These are phyloP conservation scores for Angomonas ambiguus DNA, from an alignment of 208 protist genomes.

Conservation along the genomic window DNA sequence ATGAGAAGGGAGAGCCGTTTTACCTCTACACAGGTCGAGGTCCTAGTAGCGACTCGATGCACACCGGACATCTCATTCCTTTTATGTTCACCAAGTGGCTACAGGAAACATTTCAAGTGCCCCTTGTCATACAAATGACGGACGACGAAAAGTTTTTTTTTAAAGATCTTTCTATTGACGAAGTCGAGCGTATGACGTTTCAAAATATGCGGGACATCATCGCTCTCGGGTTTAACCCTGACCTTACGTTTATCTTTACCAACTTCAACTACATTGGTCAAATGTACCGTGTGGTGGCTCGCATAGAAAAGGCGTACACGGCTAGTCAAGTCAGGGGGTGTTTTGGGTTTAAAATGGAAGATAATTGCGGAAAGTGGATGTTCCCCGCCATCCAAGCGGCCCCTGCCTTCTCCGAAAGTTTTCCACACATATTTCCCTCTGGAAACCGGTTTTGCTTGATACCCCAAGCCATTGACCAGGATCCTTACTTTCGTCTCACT, in stretches of 20 bases:
- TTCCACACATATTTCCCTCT: constrained; percentile 95
- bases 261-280: constrained; percentile 96
- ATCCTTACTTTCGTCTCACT: constrained; percentile 99
- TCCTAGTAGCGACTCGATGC: constrained; percentile 97
- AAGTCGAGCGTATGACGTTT: constrained; percentile 88
- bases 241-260: constrained; percentile 99
- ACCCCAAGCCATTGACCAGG: constrained; percentile 97
- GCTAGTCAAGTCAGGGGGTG: constrained; percentile 92
- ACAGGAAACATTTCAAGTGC: constrained; percentile 99
- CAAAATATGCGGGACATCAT: constrained; percentile 99
- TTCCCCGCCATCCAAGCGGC: constrained; percentile 98
- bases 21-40: constrained; percentile 99
- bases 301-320: constrained; percentile 95
- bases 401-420: constrained; percentile 95
- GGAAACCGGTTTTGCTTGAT: constrained; percentile 98
- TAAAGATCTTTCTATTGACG: constrained; percentile 94
- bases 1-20: constrained; percentile 96
- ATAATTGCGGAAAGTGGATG: constrained; percentile 96
- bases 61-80: constrained; percentile 99
- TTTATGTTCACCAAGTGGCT: constrained; percentile 99
- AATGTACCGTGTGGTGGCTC: constrained; percentile 96
- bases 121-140: constrained; percentile 99
- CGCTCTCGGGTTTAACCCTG: constrained; percentile 98
- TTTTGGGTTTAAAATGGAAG: constrained; percentile 96
- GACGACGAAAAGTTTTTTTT: constrained; percentile 99